Conservation (phyloP, 2,329 filamentous ascomycete genomes). For the Penicillium sp. region DNA sequence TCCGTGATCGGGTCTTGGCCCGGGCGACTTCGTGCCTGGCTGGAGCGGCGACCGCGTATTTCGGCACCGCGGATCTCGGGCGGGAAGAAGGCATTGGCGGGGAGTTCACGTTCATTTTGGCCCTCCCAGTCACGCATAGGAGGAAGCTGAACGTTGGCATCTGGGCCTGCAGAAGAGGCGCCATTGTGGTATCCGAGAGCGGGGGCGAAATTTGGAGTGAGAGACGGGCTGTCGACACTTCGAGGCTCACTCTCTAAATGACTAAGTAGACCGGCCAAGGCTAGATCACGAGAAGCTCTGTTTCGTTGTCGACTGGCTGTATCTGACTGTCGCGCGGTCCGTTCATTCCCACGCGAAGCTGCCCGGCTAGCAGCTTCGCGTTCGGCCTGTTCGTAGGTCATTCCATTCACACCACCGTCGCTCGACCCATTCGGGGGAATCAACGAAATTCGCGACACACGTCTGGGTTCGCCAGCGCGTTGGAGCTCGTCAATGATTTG, state of each 20-base stretch:
- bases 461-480: conserved; percentile 18
- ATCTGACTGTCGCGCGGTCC: conserved; percentile 3
- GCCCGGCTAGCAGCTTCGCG: conserved; percentile 28
- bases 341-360: conserved; percentile 5
- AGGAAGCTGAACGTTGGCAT: conserved; percentile 23
- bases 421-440: conserved; percentile 17
- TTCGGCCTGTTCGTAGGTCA: conserved; percentile 30
- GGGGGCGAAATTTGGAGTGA: conserved; percentile 46
- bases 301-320: conserved; percentile 5
- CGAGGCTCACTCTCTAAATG: conserved; percentile 19
- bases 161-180: conserved; percentile 21
- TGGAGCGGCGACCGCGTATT: background rate
- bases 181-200: conserved; percentile 35
- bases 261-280: conserved; percentile 27
- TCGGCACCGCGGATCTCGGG: conserved; percentile 1
- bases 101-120: conserved; percentile 17
- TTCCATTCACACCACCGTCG: conserved; percentile 32
- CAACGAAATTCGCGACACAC: conserved; percentile 2
- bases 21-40: conserved; percentile 23
- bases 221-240: conserved; percentile 19
- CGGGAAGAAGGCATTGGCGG: conserved; percentile 30
- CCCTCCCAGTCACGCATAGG: conserved; percentile 26
- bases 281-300: conserved; percentile 30
- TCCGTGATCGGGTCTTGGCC: conserved; percentile 48
- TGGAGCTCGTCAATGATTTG: conserved; percentile 33